phyloP scores from a whole-genome alignment of 495 filamentous ascomycete genomes.

The Jackrogersella minutella region DNA sequence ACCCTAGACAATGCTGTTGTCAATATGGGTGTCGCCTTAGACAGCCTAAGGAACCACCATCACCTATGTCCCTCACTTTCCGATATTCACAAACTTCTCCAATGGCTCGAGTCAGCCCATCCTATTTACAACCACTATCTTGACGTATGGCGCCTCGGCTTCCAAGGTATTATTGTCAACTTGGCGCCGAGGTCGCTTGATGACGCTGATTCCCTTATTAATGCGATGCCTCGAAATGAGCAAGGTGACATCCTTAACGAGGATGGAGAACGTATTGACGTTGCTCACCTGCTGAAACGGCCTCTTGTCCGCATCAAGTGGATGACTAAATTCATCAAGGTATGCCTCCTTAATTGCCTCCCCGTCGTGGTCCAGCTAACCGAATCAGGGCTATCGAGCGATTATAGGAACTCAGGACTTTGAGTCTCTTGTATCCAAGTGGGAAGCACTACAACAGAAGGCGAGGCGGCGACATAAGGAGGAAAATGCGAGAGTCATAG shows the following conservation, averaged over 20 bases:
- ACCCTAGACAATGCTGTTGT: conserved; percentile 83
- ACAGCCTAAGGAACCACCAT: conserved; percentile 82
- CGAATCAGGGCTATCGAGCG: conserved; percentile 39
- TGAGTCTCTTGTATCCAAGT: conserved; percentile 39
- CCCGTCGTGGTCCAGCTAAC: conserved; percentile 13
- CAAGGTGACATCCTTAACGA: conserved; percentile 79
- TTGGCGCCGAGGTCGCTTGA: conserved; percentile 72
- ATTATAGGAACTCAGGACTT: conserved; percentile 34
- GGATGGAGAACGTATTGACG: conserved; percentile 90
- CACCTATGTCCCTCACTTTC: conserved; percentile 73
- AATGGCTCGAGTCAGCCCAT: conserved; percentile 80
- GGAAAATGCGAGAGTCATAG: conserved; percentile 85
- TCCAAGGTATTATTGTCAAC: conserved; percentile 94
- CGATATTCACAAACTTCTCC: conserved; percentile 70
- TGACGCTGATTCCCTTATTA: conserved; percentile 66
- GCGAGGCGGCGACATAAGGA: conserved; percentile 82
- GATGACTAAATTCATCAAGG: conserved; percentile 83
- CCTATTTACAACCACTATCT: conserved; percentile 88
- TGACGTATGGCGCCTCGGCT: conserved; percentile 89
- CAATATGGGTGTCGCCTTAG: conserved; percentile 90
- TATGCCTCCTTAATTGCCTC: conserved; percentile 37
- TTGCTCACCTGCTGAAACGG: conserved; percentile 89
- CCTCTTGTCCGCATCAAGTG: conserved; percentile 90
- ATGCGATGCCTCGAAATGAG: conserved; percentile 76
- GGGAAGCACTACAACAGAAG: conserved; percentile 74